Evolutionary conservation across 306 rosid species (phyloP).

Genomic region (Malus fusca): DNA sequence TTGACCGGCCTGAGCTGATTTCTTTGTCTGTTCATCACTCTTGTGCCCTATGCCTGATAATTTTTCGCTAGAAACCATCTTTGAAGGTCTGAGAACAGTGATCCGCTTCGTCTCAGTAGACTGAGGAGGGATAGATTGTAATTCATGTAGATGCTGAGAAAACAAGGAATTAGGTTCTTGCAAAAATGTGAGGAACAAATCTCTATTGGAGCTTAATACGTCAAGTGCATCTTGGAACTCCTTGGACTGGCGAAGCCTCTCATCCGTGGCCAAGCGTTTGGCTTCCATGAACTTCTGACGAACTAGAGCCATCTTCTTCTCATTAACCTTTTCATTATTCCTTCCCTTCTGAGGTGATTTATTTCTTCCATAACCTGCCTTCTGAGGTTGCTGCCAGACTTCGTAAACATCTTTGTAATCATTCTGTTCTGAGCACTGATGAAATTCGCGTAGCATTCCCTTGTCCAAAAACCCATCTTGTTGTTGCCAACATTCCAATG

Average conservation of each 20-base stretch:
- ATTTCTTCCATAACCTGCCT: slow-evolving; percentile 41
- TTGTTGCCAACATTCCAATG: slow-evolving; percentile 42
- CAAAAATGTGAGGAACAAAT: slow-evolving; percentile 55
- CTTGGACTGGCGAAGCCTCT: slow-evolving; percentile 55
- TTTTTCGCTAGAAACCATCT: slow-evolving; percentile 49
- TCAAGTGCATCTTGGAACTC: slow-evolving; percentile 77
- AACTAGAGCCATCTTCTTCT: slow-evolving; percentile 60
- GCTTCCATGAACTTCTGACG: slow-evolving; percentile 69
- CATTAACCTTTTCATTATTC: slow-evolving; percentile 38
- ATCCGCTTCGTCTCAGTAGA: slow-evolving; percentile 55
- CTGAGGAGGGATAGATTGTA: slow-evolving; percentile 36
- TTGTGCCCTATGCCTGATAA: slow-evolving; percentile 32
- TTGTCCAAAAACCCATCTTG: slow-evolving; percentile 41
- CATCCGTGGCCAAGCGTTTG: slow-evolving; percentile 56
- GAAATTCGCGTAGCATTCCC: slow-evolving; percentile 42
- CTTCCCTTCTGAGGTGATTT: slow-evolving; percentile 56
- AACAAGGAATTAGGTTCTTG: slow-evolving; percentile 48
- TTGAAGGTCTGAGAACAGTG: slow-evolving; percentile 80
- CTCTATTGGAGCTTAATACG: slow-evolving; percentile 73
- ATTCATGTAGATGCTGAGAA: slow-evolving; percentile 50
- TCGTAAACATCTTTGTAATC: slow-evolving; percentile 51
- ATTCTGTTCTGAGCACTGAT: slow-evolving; percentile 35
- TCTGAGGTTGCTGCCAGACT: slow-evolving; percentile 66
- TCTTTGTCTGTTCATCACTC: slow-evolving; percentile 38
- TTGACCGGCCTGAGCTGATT: slow-evolving; percentile 32